Base-by-base conservation (phyloP, 768 basidiomycete genomes). In the Myochromella boudieri region DNA sequence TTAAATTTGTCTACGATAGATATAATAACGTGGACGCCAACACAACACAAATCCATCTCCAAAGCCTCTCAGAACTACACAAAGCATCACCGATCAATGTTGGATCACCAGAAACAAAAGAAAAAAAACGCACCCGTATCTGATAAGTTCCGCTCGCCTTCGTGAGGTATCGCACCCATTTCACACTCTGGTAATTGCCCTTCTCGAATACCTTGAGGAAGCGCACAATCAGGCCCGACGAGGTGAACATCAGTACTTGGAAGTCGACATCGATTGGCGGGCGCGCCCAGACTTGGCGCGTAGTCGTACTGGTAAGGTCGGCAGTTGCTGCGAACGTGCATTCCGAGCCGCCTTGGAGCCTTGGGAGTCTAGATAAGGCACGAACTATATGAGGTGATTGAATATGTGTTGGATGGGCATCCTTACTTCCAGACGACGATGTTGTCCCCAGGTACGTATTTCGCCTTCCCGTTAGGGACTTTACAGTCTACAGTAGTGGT, bases 201-300 rank as follows among this genome's bases (percentile, higher is more conserved):
- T 92, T 97, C 74, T 98, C 97, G 56, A 97, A 98, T 14, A 99
- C 95, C 66, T 97, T 98, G 61, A 99, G 69, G 78, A 97, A 99
- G 43, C 95, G 81, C 33, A 99, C 97, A 41, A 95, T 87, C 59
- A 99, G 66, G 1, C 97, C 97, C 9, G 95, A 97, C 9, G 97
- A 79, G 0, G 97, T 98, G 68, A 98, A 92, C 97, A 99, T 99
- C 56, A 99, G 76, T 47, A 99, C 97, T 70, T 95, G 93, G 70
- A 99, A 99, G 66, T 99, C 97, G 53, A 98, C 85, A 56, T 95
- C 91, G 60, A 99, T 98, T 6, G 97, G 97, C 14, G 97, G 97
- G 44, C 97, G 76, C 2, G 95, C 94, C 97, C 97, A 99, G 3
- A 95, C 85, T 77, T 97, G 94, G 26, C 93, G 85, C 49, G 83